Evolutionary conservation across 225 moss, liverwort and hornwort genomes (phyloP), one percentile per base, ranked within the genome.

Genomic region (Takakia lepidozioides): DNA sequence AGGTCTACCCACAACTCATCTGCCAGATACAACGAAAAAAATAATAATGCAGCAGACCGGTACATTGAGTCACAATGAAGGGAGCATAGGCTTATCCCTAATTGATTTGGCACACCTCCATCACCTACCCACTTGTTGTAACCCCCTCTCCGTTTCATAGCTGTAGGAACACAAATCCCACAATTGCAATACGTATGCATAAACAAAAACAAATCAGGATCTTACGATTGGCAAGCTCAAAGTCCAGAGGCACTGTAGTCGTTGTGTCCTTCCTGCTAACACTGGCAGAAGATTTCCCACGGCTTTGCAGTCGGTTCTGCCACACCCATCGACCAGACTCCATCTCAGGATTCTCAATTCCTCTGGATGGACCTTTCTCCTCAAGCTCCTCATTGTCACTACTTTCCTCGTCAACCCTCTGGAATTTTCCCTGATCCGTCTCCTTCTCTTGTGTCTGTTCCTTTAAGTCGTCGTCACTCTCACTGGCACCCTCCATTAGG

Each of bases 261-360:
- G 57, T 25, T 27, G 38, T 61, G 32, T 72, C 77, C 57, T 64
- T 77, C 38, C 68, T 64, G 3, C 49, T 29, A 29, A 60, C 53
- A 20, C 38, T 65, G 16, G 26, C 4, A 8, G 36, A 36, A 41
- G 49, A 2, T 40, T 68, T 67, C 48, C 64, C 77, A 43, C 61
- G 57, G 52, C 7, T 23, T 14, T 77, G 67, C 55, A 72, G 61
- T 28, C 68, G 68, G 38, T 49, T 68, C 37, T 72, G 77, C 77
- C 77, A 77, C 46, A 57, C 54, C 5, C 61, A 60, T 5, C 71
- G 43, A 4, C 72, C 64, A 34, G 57, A 57, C 18, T 68, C 77
- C 41, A 57, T 18, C 59, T 64, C 67, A 15, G 52, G 38, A 44
- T 53, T 63, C 38, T 67, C 71, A 10, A 19, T 40, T 13, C 52